Conservation (phyloP, 2,329 filamentous ascomycete genomes). For the Chaetothyriales sp. region DNA sequence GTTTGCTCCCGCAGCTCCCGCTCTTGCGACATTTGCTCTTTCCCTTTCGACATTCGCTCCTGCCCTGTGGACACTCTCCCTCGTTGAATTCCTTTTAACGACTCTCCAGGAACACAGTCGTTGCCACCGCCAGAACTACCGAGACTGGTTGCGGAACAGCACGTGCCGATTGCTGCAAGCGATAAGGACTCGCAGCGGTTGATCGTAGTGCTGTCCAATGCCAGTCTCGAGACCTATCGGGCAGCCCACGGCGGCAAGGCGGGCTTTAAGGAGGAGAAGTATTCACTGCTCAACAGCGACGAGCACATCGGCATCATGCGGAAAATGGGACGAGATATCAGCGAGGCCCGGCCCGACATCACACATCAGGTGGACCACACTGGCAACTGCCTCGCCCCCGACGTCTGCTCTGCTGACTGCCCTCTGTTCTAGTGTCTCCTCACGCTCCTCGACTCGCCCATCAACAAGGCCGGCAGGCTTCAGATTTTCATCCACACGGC, state of each 20-base stretch:
- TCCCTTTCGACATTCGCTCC: not conserved
- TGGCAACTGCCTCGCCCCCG: not conserved
- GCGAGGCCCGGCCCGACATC: slow-evolving; percentile 92
- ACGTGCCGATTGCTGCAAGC: slow-evolving; percentile 62
- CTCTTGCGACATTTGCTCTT: no score
- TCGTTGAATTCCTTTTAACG: not conserved
- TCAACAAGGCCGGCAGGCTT: slow-evolving; percentile 95
- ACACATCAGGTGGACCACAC: slow-evolving; percentile 68
- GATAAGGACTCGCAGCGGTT: slow-evolving; percentile 86
- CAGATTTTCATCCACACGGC: slow-evolving; percentile 98
- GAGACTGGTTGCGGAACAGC: slow-evolving; percentile 84
- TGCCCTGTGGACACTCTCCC: not conserved
- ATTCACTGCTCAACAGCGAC: slow-evolving; percentile 93
- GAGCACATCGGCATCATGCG: slow-evolving; percentile 98
- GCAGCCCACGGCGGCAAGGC: slow-evolving; percentile 57
- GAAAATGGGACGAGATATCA: slow-evolving; percentile 98
- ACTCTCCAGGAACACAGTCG: slow-evolving; percentile 66
- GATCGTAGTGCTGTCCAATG: slow-evolving; percentile 93
- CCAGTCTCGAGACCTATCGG: slow-evolving; percentile 94
- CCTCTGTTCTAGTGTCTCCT: slow-evolving; percentile 60
- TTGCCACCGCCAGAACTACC: slow-evolving; percentile 82
- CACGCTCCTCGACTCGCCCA: slow-evolving; percentile 88
- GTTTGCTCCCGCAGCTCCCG: no score
- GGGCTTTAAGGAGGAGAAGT: slow-evolving; percentile 75
- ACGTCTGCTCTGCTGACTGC: not conserved